Base-by-base conservation (phyloP, 2,329 filamentous ascomycete species). In the Pseudocercospora vitis region DNA sequence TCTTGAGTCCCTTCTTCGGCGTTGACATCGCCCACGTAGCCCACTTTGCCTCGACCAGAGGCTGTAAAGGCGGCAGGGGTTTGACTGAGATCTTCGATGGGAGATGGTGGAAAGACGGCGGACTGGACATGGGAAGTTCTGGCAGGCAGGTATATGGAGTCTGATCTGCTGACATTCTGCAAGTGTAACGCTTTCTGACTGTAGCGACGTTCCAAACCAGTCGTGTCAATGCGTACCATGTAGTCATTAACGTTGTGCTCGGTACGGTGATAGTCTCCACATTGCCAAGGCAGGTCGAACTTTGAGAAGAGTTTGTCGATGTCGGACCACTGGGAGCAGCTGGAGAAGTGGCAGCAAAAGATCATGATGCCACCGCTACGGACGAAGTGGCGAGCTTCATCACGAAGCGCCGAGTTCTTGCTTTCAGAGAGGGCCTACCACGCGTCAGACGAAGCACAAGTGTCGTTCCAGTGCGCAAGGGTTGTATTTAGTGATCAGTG, bases 101-200 rank as follows among this genome's bases (percentile, higher is more conserved):
- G 45, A 11, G 35, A 50, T 8, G 57, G 55, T 1, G 48, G 49
- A 32, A 56, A 61, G 1, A 63, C 56, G 23, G 46, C 44, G 16
- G 61, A 61, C 40, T 59, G 44, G n/a, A 57, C 49, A 7, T 46
- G 49, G 7, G 57, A 58, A 8, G 40, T 21, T 4, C 28, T 44
- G 7, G 33, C 11, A n/a, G 61, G 59, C 26, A 63, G 51, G 32
- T 62, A 62, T 18, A 61, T 46, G 9, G 58, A 59, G 26, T 63
- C 52, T 12, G 14, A 26, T 5, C 29, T 26, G 4, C 48, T 31
- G n/a, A 64, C 58, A 23, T 60, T 53, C 7, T 28, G 28, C 8
- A 62, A 48, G 40, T 63, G 58, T 3, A 59, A 37, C 14, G 61
- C 61, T 26, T 62, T 57, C 47, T 59, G 60, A 31, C 61, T 63